Base-by-base conservation (phyloP, 495 filamentous ascomycete genomes). In the Hypoxylon fragiforme region DNA sequence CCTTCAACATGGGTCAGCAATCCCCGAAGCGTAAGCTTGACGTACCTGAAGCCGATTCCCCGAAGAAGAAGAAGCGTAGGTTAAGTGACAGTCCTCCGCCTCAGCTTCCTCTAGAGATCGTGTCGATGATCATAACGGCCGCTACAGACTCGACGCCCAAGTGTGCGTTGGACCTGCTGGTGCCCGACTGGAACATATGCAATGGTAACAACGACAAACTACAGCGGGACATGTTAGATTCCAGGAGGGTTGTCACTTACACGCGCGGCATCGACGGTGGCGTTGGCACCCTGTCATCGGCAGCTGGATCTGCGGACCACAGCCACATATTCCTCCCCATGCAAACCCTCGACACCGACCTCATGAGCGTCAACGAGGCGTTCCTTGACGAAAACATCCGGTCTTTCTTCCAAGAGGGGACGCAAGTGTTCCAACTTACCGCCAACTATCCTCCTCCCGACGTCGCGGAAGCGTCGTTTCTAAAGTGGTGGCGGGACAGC, bases 341-440 rank as follows among this genome's bases (percentile, higher is more conserved):
- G 9, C 41, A 40, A 28, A 12, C 21, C 9, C 50, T 60, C 11
- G 35, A 62, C 15, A 15, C 22, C 9, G 24, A 15, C 7, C 1
- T 53, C 9, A 7, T 51, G 2, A 20, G 3, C 22, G 16, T 63
- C 1, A 45, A 58, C 13, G 41, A 39, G 2, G 42, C 13, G 15
- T 60, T 36, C 21, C 37, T 22, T 3, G 39, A 55, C 7, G 65
- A 67, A 14, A 21, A 16, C 2, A 32, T 37, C 1, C 52, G 49
- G 12, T 16, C 12, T 37, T 57, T 44, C 8, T 57, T 39, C n/a
- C 57, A 41, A 20, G 37, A 46, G 4, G 48, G 60, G 7, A 50
- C 58, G 3, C 65, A 67, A 11, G 37, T 60, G 7, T 67, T 67
- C 19, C 42, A 43, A 44, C 49, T 67, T 1, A 32, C 36, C 7